Percentiles rank a stretch among this genome's conserved stretches.
phyloP scores from a whole-genome alignment of 169 alveolate species.

The Ichthyophthirius multifiliis region DNA sequence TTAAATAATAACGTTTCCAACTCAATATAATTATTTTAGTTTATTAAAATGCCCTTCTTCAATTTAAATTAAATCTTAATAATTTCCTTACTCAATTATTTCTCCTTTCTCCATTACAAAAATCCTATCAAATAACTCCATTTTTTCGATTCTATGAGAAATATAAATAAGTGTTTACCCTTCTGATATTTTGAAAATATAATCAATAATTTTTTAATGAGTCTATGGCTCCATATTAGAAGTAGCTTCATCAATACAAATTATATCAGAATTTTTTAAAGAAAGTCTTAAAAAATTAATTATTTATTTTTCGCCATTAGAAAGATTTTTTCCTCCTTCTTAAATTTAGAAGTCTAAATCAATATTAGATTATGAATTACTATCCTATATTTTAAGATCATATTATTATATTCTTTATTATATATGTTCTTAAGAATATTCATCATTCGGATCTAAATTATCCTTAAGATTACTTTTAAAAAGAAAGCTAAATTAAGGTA shows the following conservation, averaged over 20 bases:
- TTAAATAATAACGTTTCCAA: too few species aligned
- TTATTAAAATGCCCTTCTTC: too few species aligned
- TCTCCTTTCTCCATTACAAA: conserved; percentile 49
- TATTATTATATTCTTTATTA: background rate
- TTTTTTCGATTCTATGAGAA: conserved; percentile 55
- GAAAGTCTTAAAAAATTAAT: conserved; percentile 54
- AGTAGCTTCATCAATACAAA: conserved; percentile 67
- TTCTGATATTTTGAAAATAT: too few species aligned
- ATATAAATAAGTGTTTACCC: conserved; percentile 52
- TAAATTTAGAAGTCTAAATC: conserved; percentile 28
- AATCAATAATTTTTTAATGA: too few species aligned
- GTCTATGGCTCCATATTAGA: conserved; percentile 60
- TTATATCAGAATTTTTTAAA: conserved; percentile 44
- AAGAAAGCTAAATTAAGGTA: conserved; percentile 43
- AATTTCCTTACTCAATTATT: conserved; percentile 53
- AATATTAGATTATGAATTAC: too few species aligned
- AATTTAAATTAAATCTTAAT: too few species aligned
- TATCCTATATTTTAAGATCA: background rate
- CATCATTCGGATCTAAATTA: conserved; percentile 31
- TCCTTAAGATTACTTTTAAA: conserved; percentile 30
- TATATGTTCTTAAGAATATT: background rate
- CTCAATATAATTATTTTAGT: too few species aligned
- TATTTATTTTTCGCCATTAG: conserved; percentile 60
- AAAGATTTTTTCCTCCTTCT: conserved; percentile 30
- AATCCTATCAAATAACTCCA: conserved; percentile 50